A percentile compares a stretch with the other conserved stretches of the same genome.
These are phyloP conservation scores for Sinapis alba DNA, from an alignment of 441 rosid genomes.

Conservation along the genomic window DNA sequence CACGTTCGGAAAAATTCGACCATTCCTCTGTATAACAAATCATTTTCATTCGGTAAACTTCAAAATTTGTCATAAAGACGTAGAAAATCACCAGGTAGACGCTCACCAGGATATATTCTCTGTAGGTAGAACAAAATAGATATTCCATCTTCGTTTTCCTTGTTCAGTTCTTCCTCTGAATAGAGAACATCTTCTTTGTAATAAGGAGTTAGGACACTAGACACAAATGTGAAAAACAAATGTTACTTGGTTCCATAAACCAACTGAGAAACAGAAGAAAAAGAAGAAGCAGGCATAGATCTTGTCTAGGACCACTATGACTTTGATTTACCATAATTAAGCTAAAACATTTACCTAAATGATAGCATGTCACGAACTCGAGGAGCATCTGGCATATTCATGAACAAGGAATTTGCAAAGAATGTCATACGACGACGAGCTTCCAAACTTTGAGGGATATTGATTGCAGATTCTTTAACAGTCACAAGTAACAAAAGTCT, in stretches of 20 bases:
- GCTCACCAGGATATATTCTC: constrained; percentile 88
- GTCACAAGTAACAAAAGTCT: constrained; percentile 84
- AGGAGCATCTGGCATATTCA: constrained; percentile 96
- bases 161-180: constrained; percentile 75
- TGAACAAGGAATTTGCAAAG: constrained; percentile 94
- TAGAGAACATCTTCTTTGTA: constrained; percentile 89
- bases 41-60: constrained; percentile 29
- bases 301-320: constrained; percentile 5
- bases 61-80: constrained; percentile 13
- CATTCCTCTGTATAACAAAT: constrained; percentile 76
- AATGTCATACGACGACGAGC: constrained; percentile 98
- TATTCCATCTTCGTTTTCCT: constrained; percentile 91
- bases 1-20: constrained; percentile 73
- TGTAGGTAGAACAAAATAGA: constrained; percentile 75
- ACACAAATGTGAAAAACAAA: constrained; percentile 21
- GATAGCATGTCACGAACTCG: constrained; percentile 91
- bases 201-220: constrained; percentile 90
- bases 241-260: constrained; percentile 22
- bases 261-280: constrained; percentile 14
- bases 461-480: constrained; percentile 95
- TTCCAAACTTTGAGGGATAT: constrained; percentile 88
- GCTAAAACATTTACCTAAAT: constrained; percentile 64
- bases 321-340: not conserved
- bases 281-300: constrained; percentile 20
- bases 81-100: constrained; percentile 20